Evolutionary conservation across 2,329 filamentous ascomycete species (phyloP).

Genomic region (Fusarium lyarnte): DNA sequence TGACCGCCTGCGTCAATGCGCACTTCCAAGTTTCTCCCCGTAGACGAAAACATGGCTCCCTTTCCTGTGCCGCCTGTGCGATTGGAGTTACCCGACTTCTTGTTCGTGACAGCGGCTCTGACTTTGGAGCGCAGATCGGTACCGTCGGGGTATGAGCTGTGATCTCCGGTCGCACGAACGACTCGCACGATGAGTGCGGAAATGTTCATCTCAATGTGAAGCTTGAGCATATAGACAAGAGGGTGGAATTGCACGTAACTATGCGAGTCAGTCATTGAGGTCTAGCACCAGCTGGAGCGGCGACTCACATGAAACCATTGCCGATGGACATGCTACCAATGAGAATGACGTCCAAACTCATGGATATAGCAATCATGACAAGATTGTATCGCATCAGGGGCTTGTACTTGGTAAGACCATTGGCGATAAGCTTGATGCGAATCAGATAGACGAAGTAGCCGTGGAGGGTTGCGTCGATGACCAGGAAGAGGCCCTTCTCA

Average conservation of each 20-base stretch:
- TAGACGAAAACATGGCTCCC: slow-evolving; percentile 7
- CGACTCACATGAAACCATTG: slow-evolving; percentile 37
- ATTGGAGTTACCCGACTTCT: neutral
- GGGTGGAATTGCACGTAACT: slow-evolving; percentile 42
- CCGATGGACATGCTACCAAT: slow-evolving; percentile 39
- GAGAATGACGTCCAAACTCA: slow-evolving; percentile 41
- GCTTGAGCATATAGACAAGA: slow-evolving; percentile 40
- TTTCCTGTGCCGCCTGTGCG: neutral
- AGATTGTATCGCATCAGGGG: slow-evolving; percentile 51
- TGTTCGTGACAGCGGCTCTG: neutral
- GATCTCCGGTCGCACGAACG: slow-evolving; percentile 37
- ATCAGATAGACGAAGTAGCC: slow-evolving; percentile 50
- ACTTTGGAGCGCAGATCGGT: slow-evolving; percentile 34
- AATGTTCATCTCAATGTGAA: slow-evolving; percentile 42
- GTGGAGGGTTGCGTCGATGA: slow-evolving; percentile 47
- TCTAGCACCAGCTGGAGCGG: neutral
- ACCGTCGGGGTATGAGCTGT: slow-evolving; percentile 28
- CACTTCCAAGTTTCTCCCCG: slow-evolving; percentile 24
- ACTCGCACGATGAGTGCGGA: slow-evolving; percentile 36
- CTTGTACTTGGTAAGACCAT: slow-evolving; percentile 59
- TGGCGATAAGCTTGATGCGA: slow-evolving; percentile 53
- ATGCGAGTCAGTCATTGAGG: neutral
- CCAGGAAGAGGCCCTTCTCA: slow-evolving; percentile 26
- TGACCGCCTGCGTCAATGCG: slow-evolving; percentile 12
- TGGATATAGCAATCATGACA: slow-evolving; percentile 38